A percentile compares a stretch with the other conserved stretches of the same genome.
Evolutionary conservation across 305 asterid genomes (phyloP).

Genomic region (Fraxinus sp.): DNA sequence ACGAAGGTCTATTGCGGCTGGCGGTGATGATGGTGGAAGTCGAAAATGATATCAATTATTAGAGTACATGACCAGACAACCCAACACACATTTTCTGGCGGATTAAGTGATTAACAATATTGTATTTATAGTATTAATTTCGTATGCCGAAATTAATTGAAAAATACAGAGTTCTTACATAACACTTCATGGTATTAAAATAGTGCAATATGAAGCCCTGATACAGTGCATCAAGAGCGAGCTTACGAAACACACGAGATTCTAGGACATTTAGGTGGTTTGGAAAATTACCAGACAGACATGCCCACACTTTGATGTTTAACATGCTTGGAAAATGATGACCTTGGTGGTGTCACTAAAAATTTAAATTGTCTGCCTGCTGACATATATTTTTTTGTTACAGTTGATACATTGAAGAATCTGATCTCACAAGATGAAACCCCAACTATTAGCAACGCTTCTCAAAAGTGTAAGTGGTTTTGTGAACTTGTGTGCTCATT

Average conservation of each 20-base stretch:
- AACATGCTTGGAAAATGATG: background rate
- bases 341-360: background rate
- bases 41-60: background rate
- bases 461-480: conserved; percentile 41
- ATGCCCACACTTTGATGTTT: background rate
- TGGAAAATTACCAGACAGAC: background rate
- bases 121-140: background rate
- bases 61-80: background rate
- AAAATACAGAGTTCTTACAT: background rate
- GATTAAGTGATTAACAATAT: background rate
- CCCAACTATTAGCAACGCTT: conserved; percentile 29
- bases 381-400: conserved; percentile 12
- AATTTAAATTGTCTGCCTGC: conserved; percentile 8
- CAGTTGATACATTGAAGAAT: conserved; percentile 48
- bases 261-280: background rate
- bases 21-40: background rate
- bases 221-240: background rate
- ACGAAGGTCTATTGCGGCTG: background rate
- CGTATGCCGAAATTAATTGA: background rate
- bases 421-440: conserved; percentile 44
- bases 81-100: background rate
- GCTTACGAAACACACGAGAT: background rate
- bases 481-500: conserved; percentile 5
- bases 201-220: background rate
- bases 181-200: background rate